Conservation (phyloP, 73 alveolate genomes). For the Paramecium bursaria region DNA sequence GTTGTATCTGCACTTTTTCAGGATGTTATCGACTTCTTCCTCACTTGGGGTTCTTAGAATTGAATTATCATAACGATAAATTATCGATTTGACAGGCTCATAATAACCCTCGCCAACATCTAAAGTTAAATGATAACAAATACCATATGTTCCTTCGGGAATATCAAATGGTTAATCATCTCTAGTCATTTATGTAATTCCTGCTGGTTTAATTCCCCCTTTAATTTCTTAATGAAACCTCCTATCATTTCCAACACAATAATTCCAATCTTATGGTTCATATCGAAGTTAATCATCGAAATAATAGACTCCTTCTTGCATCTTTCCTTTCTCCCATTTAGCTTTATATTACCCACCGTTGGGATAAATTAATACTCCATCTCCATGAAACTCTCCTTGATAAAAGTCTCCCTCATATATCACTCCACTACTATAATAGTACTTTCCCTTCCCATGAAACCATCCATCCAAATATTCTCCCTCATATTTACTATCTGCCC, state of each 20-base stretch:
- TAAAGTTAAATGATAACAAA: neutral
- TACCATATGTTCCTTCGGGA: slow-evolving; percentile 95
- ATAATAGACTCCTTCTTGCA: slow-evolving; percentile 87
- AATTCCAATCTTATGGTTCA: slow-evolving; percentile 85
- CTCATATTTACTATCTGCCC: slow-evolving; percentile 70
- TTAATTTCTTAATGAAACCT: slow-evolving; percentile 86
- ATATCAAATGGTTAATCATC: slow-evolving; percentile 82
- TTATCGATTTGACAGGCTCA: slow-evolving; percentile 92
- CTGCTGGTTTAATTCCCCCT: slow-evolving; percentile 87
- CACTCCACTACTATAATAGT: slow-evolving; percentile 88
- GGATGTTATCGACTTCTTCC: slow-evolving; percentile 90
- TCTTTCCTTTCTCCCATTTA: slow-evolving; percentile 89
- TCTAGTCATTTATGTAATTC: slow-evolving; percentile 83
- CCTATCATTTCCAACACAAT: slow-evolving; percentile 88
- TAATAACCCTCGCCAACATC: slow-evolving; percentile 95
- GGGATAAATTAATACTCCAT: slow-evolving; percentile 90
- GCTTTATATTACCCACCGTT: slow-evolving; percentile 93
- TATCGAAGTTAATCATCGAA: slow-evolving; percentile 87
- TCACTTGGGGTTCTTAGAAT: slow-evolving; percentile 87
- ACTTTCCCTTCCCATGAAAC: slow-evolving; percentile 82
- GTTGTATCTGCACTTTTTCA: slow-evolving; percentile 89
- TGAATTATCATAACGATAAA: slow-evolving; percentile 86
- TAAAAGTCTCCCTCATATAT: slow-evolving; percentile 94
- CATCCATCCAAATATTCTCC: slow-evolving; percentile 74
- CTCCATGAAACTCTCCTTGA: slow-evolving; percentile 96